Percentiles rank a stretch among this genome's conserved stretches.
Conservation (phyloP, 169 alveolate genomes). For the Cytauxzoon felis region DNA sequence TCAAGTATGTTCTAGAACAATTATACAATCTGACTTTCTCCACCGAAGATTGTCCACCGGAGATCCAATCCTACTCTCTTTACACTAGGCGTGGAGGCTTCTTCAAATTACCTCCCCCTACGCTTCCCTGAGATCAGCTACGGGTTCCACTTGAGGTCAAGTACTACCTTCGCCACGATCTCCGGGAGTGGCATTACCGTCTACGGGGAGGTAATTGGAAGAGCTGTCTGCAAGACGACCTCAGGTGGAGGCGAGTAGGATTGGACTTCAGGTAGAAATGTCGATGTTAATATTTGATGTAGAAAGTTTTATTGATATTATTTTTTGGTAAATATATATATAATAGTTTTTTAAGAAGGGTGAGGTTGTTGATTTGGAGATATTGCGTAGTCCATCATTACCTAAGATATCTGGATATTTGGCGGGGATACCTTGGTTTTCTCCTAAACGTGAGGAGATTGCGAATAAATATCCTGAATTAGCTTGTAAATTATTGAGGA, state of each 20-base stretch:
- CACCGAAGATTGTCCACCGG: background rate
- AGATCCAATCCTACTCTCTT: no score
- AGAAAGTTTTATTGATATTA: background rate
- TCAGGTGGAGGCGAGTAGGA: background rate
- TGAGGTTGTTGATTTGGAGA: slow-evolving; percentile 44
- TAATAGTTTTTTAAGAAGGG: slow-evolving; percentile 26
- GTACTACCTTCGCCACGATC: no score
- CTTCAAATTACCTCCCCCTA: no score
- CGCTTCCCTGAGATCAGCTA: no score
- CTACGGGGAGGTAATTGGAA: no score
- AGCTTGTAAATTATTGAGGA: background rate
- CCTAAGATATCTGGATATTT: slow-evolving; percentile 16
- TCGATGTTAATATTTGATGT: background rate
- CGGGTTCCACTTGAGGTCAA: no score
- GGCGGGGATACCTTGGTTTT: slow-evolving; percentile 25
- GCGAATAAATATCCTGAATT: slow-evolving; percentile 13
- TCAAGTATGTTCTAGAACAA: background rate
- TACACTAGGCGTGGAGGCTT: no score
- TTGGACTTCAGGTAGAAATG: background rate
- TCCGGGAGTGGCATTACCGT: no score
- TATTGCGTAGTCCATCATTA: slow-evolving; percentile 2
- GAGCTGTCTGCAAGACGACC: background rate
- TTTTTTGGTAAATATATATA: background rate
- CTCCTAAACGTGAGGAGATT: slow-evolving; percentile 32
- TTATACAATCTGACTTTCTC: background rate